phyloP scores from a whole-genome alignment of 805 yeast genomes.

The Starmerella davenportii region DNA sequence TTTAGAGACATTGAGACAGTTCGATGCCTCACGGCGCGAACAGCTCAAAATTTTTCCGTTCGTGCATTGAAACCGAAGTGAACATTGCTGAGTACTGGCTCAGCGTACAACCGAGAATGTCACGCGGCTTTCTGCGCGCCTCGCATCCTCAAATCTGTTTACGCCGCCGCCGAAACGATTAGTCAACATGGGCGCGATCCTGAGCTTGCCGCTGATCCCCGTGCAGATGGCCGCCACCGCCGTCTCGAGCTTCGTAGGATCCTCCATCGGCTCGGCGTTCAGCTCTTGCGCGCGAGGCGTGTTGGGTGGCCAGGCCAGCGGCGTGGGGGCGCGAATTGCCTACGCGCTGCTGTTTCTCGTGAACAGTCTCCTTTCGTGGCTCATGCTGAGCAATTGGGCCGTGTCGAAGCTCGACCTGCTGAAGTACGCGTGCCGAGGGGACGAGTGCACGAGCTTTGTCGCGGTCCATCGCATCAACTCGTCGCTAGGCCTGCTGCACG shows the following conservation, averaged over 20 bases:
- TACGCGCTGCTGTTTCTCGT: constrained; percentile 64
- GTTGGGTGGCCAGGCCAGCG: constrained; percentile 41
- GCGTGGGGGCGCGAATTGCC: constrained; percentile 66
- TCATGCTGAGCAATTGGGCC: constrained; percentile 70
- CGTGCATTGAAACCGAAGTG: too few species aligned
- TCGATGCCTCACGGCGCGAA: too few species aligned
- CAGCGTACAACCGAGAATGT: too few species aligned
- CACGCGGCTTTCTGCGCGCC: too few species aligned
- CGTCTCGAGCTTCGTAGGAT: constrained; percentile 61
- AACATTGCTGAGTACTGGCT: too few species aligned
- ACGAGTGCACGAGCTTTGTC: constrained; percentile 76
- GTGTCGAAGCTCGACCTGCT: constrained; percentile 53
- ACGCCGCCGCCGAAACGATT: too few species aligned
- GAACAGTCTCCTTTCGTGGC: constrained; percentile 79
- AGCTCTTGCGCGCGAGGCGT: constrained; percentile 25
- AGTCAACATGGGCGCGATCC: constrained; percentile 24
- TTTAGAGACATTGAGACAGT: too few species aligned
- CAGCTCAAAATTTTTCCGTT: too few species aligned
- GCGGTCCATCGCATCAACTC: constrained; percentile 87
- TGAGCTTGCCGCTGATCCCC: constrained; percentile 35
- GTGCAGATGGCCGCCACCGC: constrained; percentile 43
- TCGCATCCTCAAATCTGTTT: too few species aligned
- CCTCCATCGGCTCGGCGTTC: constrained; percentile 56
- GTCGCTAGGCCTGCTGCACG: constrained; percentile 66
- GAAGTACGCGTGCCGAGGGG: constrained; percentile 60